Evolutionary conservation across 441 rosid genomes (phyloP), one percentile per base, ranked within the genome.

Genomic region (Aquilaria agallochum): DNA sequence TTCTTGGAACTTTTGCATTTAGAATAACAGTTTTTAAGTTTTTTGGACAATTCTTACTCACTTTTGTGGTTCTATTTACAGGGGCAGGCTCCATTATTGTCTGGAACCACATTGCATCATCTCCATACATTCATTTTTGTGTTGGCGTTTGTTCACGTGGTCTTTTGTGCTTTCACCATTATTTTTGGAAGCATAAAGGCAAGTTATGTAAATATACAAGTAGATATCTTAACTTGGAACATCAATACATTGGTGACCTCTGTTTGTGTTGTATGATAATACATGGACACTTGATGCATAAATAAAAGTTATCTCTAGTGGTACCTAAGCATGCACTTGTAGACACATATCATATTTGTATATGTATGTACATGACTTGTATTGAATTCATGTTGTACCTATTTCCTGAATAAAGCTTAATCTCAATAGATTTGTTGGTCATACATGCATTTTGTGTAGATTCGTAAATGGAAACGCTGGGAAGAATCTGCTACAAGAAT

Each of bases 381-480:
- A 20, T 20, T 20, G 27, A 20, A 20, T 20, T 20, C 27, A 20
- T 20, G 27, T 20, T 20, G 27, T 36, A 3, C 42, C 1, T 3
- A 36, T 36, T 36, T 36, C 42, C 4, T 36, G 42, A 32, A 20
- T 20, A 53, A n/a, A 13, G 34, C n/a, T 33, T 30, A 50, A 30
- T 31, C 49, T 11, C 36, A 47, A 12, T 34, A 11, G 36, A 66
- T 32, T 65, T 56, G 30, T 14, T 46, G 50, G 6, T 10, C 42
- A 40, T 36, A 62, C 54, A 55, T 9, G 31, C 49, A 47, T 49
- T 7, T 54, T 9, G 54, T 64, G 63, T 64, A 89, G 96, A 82
- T 86, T 65, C 83, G 76, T 46, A 82, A 79, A 72, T 86, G 96
- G 93, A 81, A 65, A 72, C 66, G 56, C 6, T 89, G 93, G 91